Evolutionary conservation across 2,329 filamentous ascomycete species (phyloP), one percentile per base, ranked within the genome.

Genomic region (Exophiala lecanii-corni): DNA sequence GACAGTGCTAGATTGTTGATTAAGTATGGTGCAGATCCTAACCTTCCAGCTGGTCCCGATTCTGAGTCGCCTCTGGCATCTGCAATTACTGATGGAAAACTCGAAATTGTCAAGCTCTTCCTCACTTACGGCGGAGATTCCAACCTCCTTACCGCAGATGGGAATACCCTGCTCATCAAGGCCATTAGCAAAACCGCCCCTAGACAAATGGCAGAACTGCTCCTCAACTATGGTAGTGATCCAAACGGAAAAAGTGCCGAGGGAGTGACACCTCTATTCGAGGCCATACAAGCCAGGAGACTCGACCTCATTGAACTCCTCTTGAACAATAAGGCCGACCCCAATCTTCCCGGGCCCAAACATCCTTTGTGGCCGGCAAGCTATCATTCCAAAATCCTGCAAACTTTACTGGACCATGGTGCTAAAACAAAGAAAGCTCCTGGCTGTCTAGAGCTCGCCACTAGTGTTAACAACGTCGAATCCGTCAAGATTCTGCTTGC

Each of bases 341-440:
- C 81, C 6, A 86, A 86, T 57, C 66, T 84, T 4, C 82, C 82
- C 1, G 81, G 78, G 1, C 80, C 81, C 9, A 82, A 84, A 60
- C 78, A 85, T 63, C 75, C 81, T 62, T 70, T 86, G 17, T 82
- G 81, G 81, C 78, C 79, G 2, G 71, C 80, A 0, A 75, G 74
- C 0, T 77, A 79, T 61, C 71, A 81, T 39, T 68, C 79, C 0
- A 62, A 68, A 5, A 80, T 76, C 47, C 64, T 85, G 21, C 70
- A 77, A 54, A 60, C 81, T 1, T 67, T 86, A 13, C 72, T 84
- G 1, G 51, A 64, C 2, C 74, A 75, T 18, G 80, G 79, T 1
- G 80, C 79, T 2, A 78, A 82, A 49, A 62, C 63, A 55, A 76
- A 72, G 58, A 82, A 80, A 61, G 66, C 71, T 0, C 78, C 79